Base-by-base conservation (phyloP, 345 rosid genomes). In the Balakata baccata region DNA sequence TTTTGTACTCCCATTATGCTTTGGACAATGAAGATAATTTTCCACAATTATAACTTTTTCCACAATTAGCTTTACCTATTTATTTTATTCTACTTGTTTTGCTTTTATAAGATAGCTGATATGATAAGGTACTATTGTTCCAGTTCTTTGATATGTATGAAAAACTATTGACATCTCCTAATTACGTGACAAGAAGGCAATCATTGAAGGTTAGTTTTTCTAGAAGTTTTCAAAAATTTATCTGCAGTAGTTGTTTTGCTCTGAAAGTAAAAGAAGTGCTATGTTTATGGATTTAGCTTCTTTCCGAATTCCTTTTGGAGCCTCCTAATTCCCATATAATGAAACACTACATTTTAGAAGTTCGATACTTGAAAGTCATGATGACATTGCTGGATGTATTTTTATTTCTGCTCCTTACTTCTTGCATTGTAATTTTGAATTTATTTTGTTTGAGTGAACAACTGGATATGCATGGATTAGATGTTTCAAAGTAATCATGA, bases 171-270 rank as follows among this genome's bases (percentile, higher is more conserved):
- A 89, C 81, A 47, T 95, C 99, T 75, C 76, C 94, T 39, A 95
- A 92, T 78, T 95, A 95, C 71, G 99, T 95, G 80, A 95, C 99
- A 17, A 92, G 95, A 83, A 85, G 99, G 84, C 99, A 95, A 79
- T 95, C 99, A 22, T 75, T 95, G 78, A 95, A 90, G 98, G 99
- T 95, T 75, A 75, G 85, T 83, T 57, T 72, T 76, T 58, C 69
- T 60, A 34, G 29, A 52, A 57, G 46, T 71, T 53, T 41, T 13
- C 11, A 29, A 49, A n/a, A 54, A 18, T 54, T 80, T 22, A 53
- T 37, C 37, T 29, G 34, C 34, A 29, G 20, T 52, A 58, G 70
- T 61, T 64, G 23, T 66, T 77, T 69, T 63, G 43, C 7, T 53
- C 51, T 47, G 20, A 76, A 45, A 68, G 50, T 58, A 57, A 50